Evolutionary conservation across 768 basidiomycete species (phyloP), one percentile per base, ranked within the genome.

Genomic region (Stropharia rugosoannulata): DNA sequence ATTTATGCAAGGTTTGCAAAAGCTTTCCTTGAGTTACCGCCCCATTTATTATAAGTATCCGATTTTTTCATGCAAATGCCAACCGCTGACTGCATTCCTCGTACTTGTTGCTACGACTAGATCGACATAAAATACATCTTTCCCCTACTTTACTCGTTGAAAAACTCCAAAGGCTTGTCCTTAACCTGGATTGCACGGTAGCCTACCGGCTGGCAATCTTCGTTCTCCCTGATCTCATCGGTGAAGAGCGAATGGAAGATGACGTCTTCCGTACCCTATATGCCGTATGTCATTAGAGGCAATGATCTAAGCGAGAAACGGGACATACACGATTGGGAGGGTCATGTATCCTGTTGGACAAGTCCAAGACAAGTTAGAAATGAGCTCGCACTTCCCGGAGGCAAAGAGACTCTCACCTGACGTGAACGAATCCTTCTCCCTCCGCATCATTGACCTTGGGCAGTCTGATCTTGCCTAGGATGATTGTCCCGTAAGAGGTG

Each of bases 381-480:
- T 11, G 19, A 38, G 54, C 41, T 32, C 48, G 37, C 54, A 54
- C 57, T n/a, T 32, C 51, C 42, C 57, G 53, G 41, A 53, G 40
- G 15, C 27, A 19, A 16, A 49, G 47, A 10, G 45, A 16, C 49
- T 7, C 77, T 62, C 61, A 89, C 88, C 87, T 81, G 65, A 90
- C 81, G 60, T 91, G 88, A 51, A 90, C 62, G 63, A 79, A 89
- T 10, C 89, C 89, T 61, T 76, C 75, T 27, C 89, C 87, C 62
- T 81, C 72, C 29, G 67, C 74, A 63, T 89, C 88, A 6, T 80
- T 73, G 51, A 90, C 72, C 18, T 80, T 86, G 7, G 87, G 86
- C 43, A 91, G 76, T 62, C 80, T 80, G 67, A 91, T 80, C 77
- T 92, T 90, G 25, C 90, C 89, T 10, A 93, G 67, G 57, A 93